Evolutionary conservation across 2,329 filamentous ascomycete species (phyloP).

Genomic region (Sarocladiaceae sp.): DNA sequence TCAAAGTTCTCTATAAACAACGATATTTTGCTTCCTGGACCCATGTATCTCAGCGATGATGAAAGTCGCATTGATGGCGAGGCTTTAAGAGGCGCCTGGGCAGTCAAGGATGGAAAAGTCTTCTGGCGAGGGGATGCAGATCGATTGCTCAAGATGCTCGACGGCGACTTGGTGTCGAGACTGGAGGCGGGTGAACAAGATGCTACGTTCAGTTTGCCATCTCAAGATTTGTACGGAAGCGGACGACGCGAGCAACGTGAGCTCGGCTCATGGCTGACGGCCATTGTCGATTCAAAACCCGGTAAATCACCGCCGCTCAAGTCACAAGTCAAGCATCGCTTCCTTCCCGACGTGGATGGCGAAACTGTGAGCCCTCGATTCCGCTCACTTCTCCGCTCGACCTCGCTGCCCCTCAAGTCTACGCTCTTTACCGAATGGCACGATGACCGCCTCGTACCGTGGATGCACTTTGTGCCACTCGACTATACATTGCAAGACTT

Average conservation of each 20-base stretch:
- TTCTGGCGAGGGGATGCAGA: conserved; percentile 66
- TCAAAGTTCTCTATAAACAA: conserved; percentile 61
- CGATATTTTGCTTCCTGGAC: conserved; percentile 60
- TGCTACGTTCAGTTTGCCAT: conserved; percentile 46
- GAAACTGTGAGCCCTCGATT: conserved; percentile 61
- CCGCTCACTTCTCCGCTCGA: conserved; percentile 59
- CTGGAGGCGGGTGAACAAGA: conserved; percentile 32
- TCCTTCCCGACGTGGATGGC: conserved; percentile 68
- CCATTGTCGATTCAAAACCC: conserved; percentile 29
- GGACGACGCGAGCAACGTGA: conserved; percentile 24
- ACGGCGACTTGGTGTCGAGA: conserved; percentile 33
- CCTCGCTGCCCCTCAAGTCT: conserved; percentile 63
- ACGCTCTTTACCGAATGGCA: conserved; percentile 75
- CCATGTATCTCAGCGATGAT: conserved; percentile 59
- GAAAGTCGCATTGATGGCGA: conserved; percentile 54
- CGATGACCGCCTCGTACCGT: conserved; percentile 62
- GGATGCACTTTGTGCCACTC: conserved; percentile 70
- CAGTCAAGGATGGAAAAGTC: conserved; percentile 48
- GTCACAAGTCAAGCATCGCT: conserved; percentile 23
- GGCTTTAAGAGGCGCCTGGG: conserved; percentile 53
- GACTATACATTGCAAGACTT: conserved; percentile 65
- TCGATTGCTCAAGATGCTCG: conserved; percentile 62
- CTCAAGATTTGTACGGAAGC: conserved; percentile 37
- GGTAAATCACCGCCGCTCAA: background rate
- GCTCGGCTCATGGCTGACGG: conserved; percentile 37